Evolutionary conservation across 805 yeast genomes (phyloP).

Genomic region (Kurtzmaniella cleridarum): DNA sequence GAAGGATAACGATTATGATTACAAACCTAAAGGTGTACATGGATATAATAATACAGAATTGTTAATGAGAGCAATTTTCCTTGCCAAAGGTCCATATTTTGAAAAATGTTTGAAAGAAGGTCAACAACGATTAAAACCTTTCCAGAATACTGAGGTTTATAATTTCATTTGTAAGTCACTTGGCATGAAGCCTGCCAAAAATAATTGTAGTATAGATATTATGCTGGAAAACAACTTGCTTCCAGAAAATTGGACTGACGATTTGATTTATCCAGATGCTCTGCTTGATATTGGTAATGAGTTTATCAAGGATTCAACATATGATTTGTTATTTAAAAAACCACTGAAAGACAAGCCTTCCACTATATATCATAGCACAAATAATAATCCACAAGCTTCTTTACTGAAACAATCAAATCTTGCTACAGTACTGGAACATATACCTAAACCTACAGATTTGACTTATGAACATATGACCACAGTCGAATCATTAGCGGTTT

Average conservation of each 20-base stretch:
- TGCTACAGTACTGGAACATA: slow-evolving; percentile 9
- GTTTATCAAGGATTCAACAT: slow-evolving; percentile 44
- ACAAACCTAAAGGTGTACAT: slow-evolving; percentile 71
- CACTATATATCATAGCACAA: slow-evolving; percentile 15
- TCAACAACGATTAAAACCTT: slow-evolving; percentile 47
- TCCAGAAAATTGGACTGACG: slow-evolving; percentile 44
- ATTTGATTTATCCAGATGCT: slow-evolving; percentile 44
- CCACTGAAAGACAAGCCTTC: slow-evolving; percentile 7
- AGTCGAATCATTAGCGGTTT: background rate
- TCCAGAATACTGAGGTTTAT: slow-evolving; percentile 69
- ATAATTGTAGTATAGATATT: slow-evolving; percentile 46
- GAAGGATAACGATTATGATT: slow-evolving; percentile 43
- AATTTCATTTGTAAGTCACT: slow-evolving; percentile 67
- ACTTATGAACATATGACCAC: background rate
- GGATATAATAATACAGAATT: slow-evolving; percentile 78
- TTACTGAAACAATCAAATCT: slow-evolving; percentile 20
- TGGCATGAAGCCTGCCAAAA: slow-evolving; percentile 43
- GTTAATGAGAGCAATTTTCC: slow-evolving; percentile 77
- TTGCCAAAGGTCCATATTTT: slow-evolving; percentile 81
- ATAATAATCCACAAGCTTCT: slow-evolving; percentile 19
- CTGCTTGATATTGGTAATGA: slow-evolving; percentile 38
- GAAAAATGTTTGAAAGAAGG: slow-evolving; percentile 23
- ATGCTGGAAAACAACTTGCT: slow-evolving; percentile 20
- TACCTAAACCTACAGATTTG: slow-evolving; percentile 26
- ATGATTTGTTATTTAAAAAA: slow-evolving; percentile 38